Evolutionary conservation across 495 filamentous ascomycete genomes (phyloP).

Genomic region (Trichoderma erinaceum): DNA sequence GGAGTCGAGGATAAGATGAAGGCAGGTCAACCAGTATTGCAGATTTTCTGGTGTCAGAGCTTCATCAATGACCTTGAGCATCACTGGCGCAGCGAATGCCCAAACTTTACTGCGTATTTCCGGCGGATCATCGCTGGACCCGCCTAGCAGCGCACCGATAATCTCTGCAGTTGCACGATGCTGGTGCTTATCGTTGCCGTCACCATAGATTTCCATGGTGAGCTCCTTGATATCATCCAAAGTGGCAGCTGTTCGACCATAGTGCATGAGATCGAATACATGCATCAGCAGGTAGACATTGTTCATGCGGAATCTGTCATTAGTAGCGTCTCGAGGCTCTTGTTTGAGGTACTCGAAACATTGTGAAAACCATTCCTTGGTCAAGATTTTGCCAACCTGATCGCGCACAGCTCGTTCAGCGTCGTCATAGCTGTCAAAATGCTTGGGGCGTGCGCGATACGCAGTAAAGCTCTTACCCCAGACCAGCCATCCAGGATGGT

Average conservation of each 20-base stretch:
- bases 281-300: constrained; percentile 80
- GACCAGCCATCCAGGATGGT: constrained; percentile 95
- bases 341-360: constrained; percentile 94
- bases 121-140: constrained; percentile 62
- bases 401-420: constrained; percentile 68
- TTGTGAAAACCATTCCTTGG: constrained; percentile 76
- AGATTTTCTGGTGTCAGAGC: constrained; percentile 92
- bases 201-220: constrained; percentile 66
- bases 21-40: constrained; percentile 86
- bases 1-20: constrained; percentile 70
- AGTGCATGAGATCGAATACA: constrained; percentile 79
- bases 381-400: constrained; percentile 74
- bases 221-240: constrained; percentile 86
- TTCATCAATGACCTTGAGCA: constrained; percentile 78
- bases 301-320: constrained; percentile 84
- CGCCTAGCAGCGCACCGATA: constrained; percentile 72
- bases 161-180: constrained; percentile 96
- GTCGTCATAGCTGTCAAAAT: constrained; percentile 75
- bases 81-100: constrained; percentile 84
- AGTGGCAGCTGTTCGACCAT: constrained; percentile 63
- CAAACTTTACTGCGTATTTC: constrained; percentile 70
- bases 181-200: constrained; percentile 96
- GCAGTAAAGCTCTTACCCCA: constrained; percentile 83
- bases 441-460: constrained; percentile 60
- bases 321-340: constrained; percentile 76